Evolutionary conservation across 2,329 filamentous ascomycete species (phyloP), one percentile per base, ranked within the genome.

Genomic region (Bipolaris oryzae): DNA sequence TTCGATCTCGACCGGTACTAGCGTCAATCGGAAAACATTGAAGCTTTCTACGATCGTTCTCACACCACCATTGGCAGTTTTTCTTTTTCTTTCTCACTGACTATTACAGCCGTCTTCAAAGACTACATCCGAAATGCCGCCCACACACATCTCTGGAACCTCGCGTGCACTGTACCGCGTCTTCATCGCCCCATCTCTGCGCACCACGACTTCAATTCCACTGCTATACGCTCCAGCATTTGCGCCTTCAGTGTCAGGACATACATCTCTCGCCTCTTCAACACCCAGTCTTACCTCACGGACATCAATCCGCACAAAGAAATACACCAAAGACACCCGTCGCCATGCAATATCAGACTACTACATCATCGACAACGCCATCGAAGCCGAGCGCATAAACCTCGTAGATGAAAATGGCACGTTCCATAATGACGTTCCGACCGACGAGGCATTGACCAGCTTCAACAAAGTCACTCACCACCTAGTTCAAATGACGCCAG

Each of bases 381-480:
- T 87, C 67, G 62, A 60, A 6, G 75, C 76, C 35, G 71, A 76
- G 7, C 61, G 67, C 13, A 73, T 86, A 16, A 74, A 78, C 48
- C 66, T 83, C 52, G 78, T 83, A 34, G 75, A 79, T 53, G 66
- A 70, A 1, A 63, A 72, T 48, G 68, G 77, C 53, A 65, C 58
- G n/a, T 79, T 80, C 53, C 62, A 71, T 11, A 57, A 66, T 1
- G 63, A 76, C 11, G 67, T 70, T 1, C 60, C 63, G 5, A 73
- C 77, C 7, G 50, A 58, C 39, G 63, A 73, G 5, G 70, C 80
- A 13, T 77, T 88, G 2, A 44, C 61, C 3, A 69, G 63, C 5
- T 74, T 87, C 49, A 78, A 88, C 62, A 79, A 77, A 21, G 71
- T 75, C n/a, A 79, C 76, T 1, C 75, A 84, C 51, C 79, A 81